phyloP scores from a whole-genome alignment of 1,284 basidiomycete genomes.

The Neonothopanus nambi region DNA sequence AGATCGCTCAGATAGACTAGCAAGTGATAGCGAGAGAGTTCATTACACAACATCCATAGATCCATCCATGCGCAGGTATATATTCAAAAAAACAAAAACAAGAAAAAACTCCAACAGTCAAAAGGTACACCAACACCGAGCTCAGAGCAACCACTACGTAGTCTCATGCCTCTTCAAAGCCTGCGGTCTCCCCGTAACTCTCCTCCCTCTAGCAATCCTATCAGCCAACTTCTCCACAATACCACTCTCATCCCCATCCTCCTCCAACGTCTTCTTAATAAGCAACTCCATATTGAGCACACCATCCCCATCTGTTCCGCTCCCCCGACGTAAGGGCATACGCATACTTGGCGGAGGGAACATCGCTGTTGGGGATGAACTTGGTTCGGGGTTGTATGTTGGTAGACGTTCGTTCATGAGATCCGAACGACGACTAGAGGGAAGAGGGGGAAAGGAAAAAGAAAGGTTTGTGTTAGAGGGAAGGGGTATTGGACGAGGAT shows the following conservation, averaged over 20 bases:
- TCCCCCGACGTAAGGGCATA: slow-evolving; percentile 44
- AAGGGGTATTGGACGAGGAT: not conserved
- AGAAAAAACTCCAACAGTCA: no score
- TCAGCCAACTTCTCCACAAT: slow-evolving; percentile 62
- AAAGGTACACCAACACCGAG: no score
- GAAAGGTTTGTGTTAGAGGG: slow-evolving; percentile 1
- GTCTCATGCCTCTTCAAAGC: slow-evolving; percentile 69
- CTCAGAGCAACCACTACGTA: no score
- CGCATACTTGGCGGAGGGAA: slow-evolving; percentile 69
- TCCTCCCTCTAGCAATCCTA: slow-evolving; percentile 54
- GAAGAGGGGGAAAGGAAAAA: slow-evolving; percentile 7
- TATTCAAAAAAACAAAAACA: no score
- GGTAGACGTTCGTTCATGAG: slow-evolving; percentile 93
- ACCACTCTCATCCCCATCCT: slow-evolving; percentile 52
- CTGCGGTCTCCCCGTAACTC: slow-evolving; percentile 43
- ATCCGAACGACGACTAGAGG: slow-evolving; percentile 83
- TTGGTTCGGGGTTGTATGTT: slow-evolving; percentile 40
- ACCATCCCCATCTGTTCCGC: slow-evolving; percentile 54
- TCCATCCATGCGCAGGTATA: no score
- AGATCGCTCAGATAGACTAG: no score
- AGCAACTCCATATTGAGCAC: slow-evolving; percentile 80
- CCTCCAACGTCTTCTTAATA: slow-evolving; percentile 74
- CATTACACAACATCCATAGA: no score
- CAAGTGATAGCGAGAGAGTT: no score
- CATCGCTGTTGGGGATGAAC: slow-evolving; percentile 37